These are phyloP conservation scores for Neobulgaria alba DNA, from an alignment of 2,329 filamentous ascomycete genomes.

Conservation along the genomic window DNA sequence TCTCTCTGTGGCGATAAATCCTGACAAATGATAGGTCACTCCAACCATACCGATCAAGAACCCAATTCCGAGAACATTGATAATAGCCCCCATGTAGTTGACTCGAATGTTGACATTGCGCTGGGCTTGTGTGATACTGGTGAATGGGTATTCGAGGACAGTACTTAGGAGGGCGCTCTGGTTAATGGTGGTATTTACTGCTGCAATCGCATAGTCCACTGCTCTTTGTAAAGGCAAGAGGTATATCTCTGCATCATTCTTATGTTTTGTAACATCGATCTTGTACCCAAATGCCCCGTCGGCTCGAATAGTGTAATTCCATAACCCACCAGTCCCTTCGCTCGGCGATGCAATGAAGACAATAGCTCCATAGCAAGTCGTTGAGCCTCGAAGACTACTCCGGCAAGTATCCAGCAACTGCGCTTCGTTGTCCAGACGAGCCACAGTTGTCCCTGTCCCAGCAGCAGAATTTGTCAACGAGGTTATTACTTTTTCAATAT, in stretches of 20 bases:
- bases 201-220: slow-evolving; percentile 65
- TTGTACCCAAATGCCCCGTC: slow-evolving; percentile 61
- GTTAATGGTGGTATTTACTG: slow-evolving; percentile 37
- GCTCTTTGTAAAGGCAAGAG: slow-evolving; percentile 70
- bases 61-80: slow-evolving; percentile 67
- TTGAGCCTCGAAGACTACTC: slow-evolving; percentile 56
- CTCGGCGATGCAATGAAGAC: slow-evolving; percentile 68
- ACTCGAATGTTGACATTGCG: slow-evolving; percentile 56
- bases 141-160: slow-evolving; percentile 68
- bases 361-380: slow-evolving; percentile 63
- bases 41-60: slow-evolving; percentile 75
- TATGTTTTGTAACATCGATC: slow-evolving; percentile 53
- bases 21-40: slow-evolving; percentile 78
- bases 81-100: slow-evolving; percentile 64
- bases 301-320: slow-evolving; percentile 80
- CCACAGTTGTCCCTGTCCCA: slow-evolving; percentile 44
- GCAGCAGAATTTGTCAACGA: slow-evolving; percentile 49
- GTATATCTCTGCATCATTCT: slow-evolving; percentile 72
- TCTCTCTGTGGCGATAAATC: slow-evolving; percentile 75
- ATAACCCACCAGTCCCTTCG: slow-evolving; percentile 56
- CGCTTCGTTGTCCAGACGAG: slow-evolving; percentile 44
- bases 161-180: slow-evolving; percentile 33
- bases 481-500: slow-evolving; percentile 64
- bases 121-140: slow-evolving; percentile 59
- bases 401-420: slow-evolving; percentile 55